These are phyloP conservation scores for Aspergillus nanangensis DNA, from an alignment of 495 filamentous ascomycete species.

Conservation along the genomic window DNA sequence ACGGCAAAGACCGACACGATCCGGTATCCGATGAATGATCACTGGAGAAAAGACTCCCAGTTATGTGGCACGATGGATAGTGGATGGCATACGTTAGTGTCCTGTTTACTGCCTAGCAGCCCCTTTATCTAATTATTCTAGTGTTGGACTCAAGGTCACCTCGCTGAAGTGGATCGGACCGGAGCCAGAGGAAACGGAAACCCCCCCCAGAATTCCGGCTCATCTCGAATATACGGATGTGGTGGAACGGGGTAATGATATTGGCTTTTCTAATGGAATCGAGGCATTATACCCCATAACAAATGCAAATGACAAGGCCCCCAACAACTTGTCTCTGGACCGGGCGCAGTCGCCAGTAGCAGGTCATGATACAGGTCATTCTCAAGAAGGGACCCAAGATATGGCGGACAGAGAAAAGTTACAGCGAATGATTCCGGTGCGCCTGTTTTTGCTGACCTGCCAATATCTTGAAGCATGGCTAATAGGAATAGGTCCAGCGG, in stretches of 20 bases:
- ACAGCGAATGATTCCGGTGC: conserved; percentile 23
- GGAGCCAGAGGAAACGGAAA: conserved; percentile 17
- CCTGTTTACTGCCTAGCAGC: not conserved
- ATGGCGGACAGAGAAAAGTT: conserved; percentile 16
- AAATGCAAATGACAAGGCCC: conserved; percentile 1
- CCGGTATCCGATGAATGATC: conserved; percentile 27
- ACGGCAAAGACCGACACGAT: conserved; percentile 23
- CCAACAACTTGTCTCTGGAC: not conserved
- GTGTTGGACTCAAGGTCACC: conserved; percentile 32
- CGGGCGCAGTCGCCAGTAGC: not conserved
- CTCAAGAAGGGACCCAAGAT: conserved; percentile 19
- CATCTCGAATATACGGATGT: conserved; percentile 23
- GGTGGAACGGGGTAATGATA: conserved; percentile 14
- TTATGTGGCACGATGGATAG: conserved; percentile 27
- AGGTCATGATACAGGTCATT: conserved; percentile 1
- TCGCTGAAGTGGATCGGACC: conserved; percentile 25
- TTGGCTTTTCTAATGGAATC: conserved; percentile 16
- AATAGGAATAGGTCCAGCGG: conserved; percentile 13
- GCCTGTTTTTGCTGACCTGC: not conserved
- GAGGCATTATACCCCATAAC: not conserved
- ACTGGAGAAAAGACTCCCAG: conserved; percentile 29
- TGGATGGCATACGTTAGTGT: conserved; percentile 31
- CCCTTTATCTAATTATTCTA: conserved; percentile 5
- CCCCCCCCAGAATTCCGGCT: conserved; percentile 17
- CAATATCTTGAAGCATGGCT: not conserved